Conservation (phyloP, 805 yeast species). For the Wickerhamomyces alni region DNA sequence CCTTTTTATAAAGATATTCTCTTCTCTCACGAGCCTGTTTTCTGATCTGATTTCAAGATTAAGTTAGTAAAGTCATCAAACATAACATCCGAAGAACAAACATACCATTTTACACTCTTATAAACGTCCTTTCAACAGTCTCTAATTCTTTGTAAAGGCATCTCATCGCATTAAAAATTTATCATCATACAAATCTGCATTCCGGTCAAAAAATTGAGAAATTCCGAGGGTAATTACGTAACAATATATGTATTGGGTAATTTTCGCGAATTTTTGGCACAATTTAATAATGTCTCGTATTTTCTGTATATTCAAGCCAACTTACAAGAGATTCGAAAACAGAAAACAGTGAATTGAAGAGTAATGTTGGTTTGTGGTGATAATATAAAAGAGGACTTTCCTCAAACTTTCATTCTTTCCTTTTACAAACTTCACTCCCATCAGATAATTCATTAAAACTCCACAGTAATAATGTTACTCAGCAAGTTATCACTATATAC, state of each 20-base stretch:
- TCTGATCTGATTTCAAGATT: conserved; percentile 33
- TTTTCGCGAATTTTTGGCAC: not conserved
- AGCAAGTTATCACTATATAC: too few relatives aligned
- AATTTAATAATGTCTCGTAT: not conserved
- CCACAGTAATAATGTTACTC: too few relatives aligned
- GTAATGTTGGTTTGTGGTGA: too few relatives aligned
- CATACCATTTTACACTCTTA: not conserved
- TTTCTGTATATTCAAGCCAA: too few relatives aligned
- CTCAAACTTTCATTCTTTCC: too few relatives aligned
- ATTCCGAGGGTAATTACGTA: not conserved
- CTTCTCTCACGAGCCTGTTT: conserved; percentile 95
- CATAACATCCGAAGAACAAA: not conserved
- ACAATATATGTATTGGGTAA: not conserved
- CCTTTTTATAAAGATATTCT: conserved; percentile 85
- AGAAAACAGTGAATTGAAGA: too few relatives aligned
- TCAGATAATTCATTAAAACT: too few relatives aligned
- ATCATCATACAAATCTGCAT: not conserved
- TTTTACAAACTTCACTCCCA: too few relatives aligned
- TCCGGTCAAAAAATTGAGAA: not conserved
- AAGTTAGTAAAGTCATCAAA: not conserved
- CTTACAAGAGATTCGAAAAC: too few relatives aligned
- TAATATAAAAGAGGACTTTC: too few relatives aligned
- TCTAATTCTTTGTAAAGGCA: not conserved
- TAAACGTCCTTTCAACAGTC: too few relatives aligned
- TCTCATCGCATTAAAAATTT: not conserved